phyloP scores from a whole-genome alignment of 2,329 filamentous ascomycete genomes.

The Pseudocercospora eumusae region DNA sequence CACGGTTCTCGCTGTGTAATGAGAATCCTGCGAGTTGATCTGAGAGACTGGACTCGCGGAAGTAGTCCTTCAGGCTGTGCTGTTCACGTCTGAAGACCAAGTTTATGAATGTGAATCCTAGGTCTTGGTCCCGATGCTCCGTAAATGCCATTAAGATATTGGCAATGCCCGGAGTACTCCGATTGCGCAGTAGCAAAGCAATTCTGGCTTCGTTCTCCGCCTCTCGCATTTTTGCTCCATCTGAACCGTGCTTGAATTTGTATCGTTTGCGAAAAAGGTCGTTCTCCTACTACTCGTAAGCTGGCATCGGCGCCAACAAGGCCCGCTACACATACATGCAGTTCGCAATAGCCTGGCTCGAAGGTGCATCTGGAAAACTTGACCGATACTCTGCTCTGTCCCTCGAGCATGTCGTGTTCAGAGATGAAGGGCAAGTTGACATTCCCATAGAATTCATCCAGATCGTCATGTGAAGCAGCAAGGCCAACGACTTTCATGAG shows the following conservation, averaged over 20 bases:
- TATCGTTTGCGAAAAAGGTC: slow-evolving; percentile 12
- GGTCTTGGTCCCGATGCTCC: slow-evolving; percentile 3
- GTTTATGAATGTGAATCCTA: slow-evolving; percentile 4
- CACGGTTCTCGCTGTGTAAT: not conserved
- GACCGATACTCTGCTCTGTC: not conserved
- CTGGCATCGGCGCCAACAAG: not conserved
- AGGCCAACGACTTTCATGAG: not conserved
- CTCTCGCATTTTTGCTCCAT: not conserved
- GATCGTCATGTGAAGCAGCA: not conserved
- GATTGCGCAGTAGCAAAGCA: slow-evolving; percentile 8
- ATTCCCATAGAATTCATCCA: not conserved
- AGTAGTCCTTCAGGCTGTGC: slow-evolving; percentile 14
- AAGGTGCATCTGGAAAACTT: slow-evolving; percentile 12
- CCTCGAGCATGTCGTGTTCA: slow-evolving; percentile 7
- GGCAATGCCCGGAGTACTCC: slow-evolving; percentile 2
- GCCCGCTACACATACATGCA: not conserved
- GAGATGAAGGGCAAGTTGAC: slow-evolving; percentile 9
- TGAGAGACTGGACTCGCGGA: slow-evolving; percentile 2
- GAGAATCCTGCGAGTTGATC: slow-evolving; percentile 4
- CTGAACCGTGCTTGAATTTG: not conserved
- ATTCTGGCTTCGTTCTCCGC: slow-evolving; percentile 11
- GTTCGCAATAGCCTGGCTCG: slow-evolving; percentile 5
- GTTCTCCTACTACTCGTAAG: not conserved
- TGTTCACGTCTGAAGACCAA: slow-evolving; percentile 12
- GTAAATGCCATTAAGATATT: slow-evolving; percentile 10